A percentile compares a stretch with the other conserved stretches of the same genome.
phyloP scores from a whole-genome alignment of 73 alveolate genomes.

The Breviolum minutum region DNA sequence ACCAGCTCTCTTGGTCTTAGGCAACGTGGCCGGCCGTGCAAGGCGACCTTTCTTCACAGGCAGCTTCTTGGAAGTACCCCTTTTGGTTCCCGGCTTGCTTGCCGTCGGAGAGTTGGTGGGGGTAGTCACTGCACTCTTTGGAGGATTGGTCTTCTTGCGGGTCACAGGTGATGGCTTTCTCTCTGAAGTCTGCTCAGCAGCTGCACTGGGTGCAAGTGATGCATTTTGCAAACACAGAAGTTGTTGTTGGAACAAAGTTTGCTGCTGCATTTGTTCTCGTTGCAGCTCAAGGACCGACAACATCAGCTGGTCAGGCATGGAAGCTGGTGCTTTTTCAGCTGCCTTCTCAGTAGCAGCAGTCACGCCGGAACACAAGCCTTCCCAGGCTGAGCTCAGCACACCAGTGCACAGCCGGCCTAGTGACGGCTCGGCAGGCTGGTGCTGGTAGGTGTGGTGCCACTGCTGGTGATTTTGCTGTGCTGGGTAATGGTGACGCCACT shows the following conservation, averaged over 20 bases:
- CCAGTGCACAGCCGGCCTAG: background rate
- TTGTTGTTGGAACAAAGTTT: background rate
- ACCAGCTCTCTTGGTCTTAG: background rate
- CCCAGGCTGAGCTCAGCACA: constrained; percentile 32
- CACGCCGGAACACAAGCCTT: constrained; percentile 14
- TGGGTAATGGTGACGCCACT: background rate
- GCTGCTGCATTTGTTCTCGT: constrained; percentile 46
- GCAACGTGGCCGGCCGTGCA: background rate
- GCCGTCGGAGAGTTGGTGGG: background rate
- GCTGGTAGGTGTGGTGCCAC: background rate
- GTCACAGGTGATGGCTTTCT: too few relatives aligned
- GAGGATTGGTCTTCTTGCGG: too few relatives aligned
- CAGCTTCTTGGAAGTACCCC: background rate
- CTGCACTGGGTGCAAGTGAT: too few relatives aligned
- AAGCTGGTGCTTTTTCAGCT: background rate
- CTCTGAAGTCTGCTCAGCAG: too few relatives aligned
- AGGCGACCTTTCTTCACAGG: background rate
- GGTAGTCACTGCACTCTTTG: background rate
- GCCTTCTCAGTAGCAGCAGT: background rate
- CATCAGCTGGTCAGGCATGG: background rate
- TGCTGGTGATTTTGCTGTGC: background rate
- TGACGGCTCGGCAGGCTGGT: background rate
- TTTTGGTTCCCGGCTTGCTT: background rate
- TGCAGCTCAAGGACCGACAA: background rate
- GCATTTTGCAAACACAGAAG: background rate